Evolutionary conservation across 306 rosid genomes (phyloP).

Genomic region (Corylus avellana): DNA sequence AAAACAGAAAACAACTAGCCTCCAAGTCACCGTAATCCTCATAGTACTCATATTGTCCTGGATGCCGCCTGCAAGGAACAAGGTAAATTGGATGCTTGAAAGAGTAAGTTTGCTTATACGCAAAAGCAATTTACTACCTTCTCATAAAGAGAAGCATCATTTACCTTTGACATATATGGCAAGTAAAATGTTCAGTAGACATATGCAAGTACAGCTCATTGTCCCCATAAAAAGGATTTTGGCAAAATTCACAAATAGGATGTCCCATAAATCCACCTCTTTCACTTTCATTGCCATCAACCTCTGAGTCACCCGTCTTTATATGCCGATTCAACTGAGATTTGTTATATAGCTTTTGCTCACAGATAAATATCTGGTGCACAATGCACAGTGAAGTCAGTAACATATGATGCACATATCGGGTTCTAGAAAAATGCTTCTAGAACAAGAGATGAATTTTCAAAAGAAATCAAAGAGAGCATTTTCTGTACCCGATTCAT

Average conservation of each 20-base stretch:
- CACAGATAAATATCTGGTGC: constrained; percentile 54
- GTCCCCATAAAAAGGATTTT: constrained; percentile 56
- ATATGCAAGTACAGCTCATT: constrained; percentile 60
- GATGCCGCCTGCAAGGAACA: constrained; percentile 45
- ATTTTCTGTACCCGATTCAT: neutral
- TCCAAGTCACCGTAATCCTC: constrained; percentile 60
- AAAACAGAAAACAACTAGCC: constrained; percentile 37
- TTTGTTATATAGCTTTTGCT: constrained; percentile 54
- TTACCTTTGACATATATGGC: constrained; percentile 63
- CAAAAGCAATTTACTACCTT: neutral
- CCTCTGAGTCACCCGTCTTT: constrained; percentile 53
- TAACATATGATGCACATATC: neutral
- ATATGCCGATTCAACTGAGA: constrained; percentile 54
- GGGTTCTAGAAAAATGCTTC: neutral
- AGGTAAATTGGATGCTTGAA: neutral
- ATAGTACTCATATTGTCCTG: constrained; percentile 50
- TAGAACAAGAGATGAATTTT: neutral
- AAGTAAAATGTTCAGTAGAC: constrained; percentile 61
- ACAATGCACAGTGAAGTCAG: neutral
- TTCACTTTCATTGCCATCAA: constrained; percentile 64
- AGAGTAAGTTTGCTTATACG: neutral
- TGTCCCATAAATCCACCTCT: constrained; percentile 67
- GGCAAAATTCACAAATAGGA: constrained; percentile 60
- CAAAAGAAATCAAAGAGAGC: too few relatives aligned
- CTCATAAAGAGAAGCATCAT: neutral